These are phyloP conservation scores for Penicillium psychrofluorescens DNA, from an alignment of 495 filamentous ascomycete species.

Conservation along the genomic window DNA sequence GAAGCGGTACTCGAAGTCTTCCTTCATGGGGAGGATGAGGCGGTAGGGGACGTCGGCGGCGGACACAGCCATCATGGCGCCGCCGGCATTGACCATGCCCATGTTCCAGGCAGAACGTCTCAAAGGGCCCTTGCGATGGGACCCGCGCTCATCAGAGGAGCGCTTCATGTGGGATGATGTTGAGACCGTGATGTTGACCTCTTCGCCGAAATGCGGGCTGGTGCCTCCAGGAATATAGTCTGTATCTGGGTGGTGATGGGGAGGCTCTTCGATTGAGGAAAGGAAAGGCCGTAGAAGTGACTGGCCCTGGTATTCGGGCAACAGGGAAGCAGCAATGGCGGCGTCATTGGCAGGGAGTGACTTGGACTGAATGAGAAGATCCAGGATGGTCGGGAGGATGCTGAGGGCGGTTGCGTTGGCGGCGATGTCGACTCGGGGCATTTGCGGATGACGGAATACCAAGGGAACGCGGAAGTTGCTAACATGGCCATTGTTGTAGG, in stretches of 20 bases:
- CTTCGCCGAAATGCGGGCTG: background rate
- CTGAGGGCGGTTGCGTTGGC: slow-evolving; percentile 35
- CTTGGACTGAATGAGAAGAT: slow-evolving; percentile 33
- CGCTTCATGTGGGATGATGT: too few relatives aligned
- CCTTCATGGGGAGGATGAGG: slow-evolving; percentile 32
- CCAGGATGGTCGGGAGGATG: slow-evolving; percentile 40
- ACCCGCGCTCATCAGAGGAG: background rate
- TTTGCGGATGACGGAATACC: slow-evolving; percentile 35
- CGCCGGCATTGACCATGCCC: slow-evolving; percentile 38
- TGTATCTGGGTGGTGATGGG: background rate
- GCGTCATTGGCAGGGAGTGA: slow-evolving; percentile 28
- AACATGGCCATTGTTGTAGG: slow-evolving; percentile 40
- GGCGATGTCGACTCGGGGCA: slow-evolving; percentile 31
- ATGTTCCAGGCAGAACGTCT: slow-evolving; percentile 26
- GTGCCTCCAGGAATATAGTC: too few relatives aligned
- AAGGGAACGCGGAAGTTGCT: slow-evolving; percentile 39
- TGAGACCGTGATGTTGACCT: too few relatives aligned
- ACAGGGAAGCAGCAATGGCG: slow-evolving; percentile 25
- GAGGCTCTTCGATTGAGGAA: slow-evolving; percentile 3
- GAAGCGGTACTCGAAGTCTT: slow-evolving; percentile 32
- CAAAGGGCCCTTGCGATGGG: slow-evolving; percentile 1
- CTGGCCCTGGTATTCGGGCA: slow-evolving; percentile 31
- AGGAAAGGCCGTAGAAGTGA: slow-evolving; percentile 26
- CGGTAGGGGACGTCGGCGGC: slow-evolving; percentile 29
- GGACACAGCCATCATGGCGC: slow-evolving; percentile 27